Base-by-base conservation (phyloP, 768 basidiomycete species). In the Solioccasus polychromus region DNA sequence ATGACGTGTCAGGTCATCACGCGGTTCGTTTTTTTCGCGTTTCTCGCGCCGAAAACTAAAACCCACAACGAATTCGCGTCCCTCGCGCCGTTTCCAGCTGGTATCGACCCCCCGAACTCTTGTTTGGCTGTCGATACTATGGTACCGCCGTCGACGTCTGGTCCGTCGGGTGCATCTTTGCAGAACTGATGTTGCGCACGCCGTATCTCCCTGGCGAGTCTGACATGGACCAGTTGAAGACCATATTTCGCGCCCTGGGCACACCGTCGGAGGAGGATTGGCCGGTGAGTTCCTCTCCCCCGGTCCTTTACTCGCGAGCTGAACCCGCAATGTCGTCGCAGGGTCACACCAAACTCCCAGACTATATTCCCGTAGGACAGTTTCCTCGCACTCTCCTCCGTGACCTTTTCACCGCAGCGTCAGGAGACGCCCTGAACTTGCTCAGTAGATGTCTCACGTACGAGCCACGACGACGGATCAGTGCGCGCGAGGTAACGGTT, bases 1-100 rank as follows among this genome's bases (percentile, higher is more conserved):
- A 98, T 99, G 96, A 97, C 96, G 0, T 90, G 86, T 58, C 93
- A 97, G 61, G 95, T 99, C 50, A 97, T 99, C 68, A 99, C 96
- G 15, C 77, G 92, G 92, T 94, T 40, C 42, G 80, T 65, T 29
- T 23, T 11, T 32, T 32, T 31, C 28, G 48, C 51, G 29, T 51
- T n/a, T 35, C 14, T 11, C 18, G 17, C 10, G 26, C 22, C 8
- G 48, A n/a, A n/a, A n/a, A n/a, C n/a, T n/a, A n/a, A n/a, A n/a
- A n/a, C n/a, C n/a, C n/a, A n/a, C n/a, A n/a, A n/a, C n/a, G n/a
- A n/a, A n/a, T n/a, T n/a, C n/a, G n/a, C n/a, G n/a, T n/a, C n/a
- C n/a, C 51, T 37, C 22, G 34, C 41, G 29, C 8, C 3, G n/a
- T 14, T 20, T n/a, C n/a, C 34, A 95, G 95, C 54, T 99, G 96